Evolutionary conservation across 208 protist species (phyloP).

Genomic region (Trypanosoma vivax): DNA sequence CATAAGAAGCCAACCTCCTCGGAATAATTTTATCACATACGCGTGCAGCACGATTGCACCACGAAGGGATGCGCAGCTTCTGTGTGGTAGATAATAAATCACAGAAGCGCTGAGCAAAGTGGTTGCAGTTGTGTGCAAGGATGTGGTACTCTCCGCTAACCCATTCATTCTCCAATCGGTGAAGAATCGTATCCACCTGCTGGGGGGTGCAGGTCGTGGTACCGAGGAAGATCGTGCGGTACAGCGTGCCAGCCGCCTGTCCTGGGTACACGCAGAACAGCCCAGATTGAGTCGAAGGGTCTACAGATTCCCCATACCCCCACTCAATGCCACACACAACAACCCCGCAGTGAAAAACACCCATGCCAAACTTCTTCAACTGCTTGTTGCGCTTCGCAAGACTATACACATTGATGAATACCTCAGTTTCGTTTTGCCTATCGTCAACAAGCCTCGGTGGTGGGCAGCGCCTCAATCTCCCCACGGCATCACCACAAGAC

Average conservation of each 20-base stretch:
- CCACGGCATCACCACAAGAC: conserved; percentile 11
- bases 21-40: conserved; percentile 65
- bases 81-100: conserved; percentile 68
- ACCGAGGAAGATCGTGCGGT: conserved; percentile 63
- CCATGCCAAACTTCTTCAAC: conserved; percentile 69
- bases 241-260: conserved; percentile 54
- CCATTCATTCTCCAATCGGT: conserved; percentile 85
- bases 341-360: conserved; percentile 85
- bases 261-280: conserved; percentile 77
- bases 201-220: conserved; percentile 65
- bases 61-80: conserved; percentile 63
- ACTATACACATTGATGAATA: conserved; percentile 84
- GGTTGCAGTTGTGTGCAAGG: conserved; percentile 89
- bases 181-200: conserved; percentile 84
- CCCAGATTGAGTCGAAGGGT: conserved; percentile 54
- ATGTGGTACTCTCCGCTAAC: conserved; percentile 83
- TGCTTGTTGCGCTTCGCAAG: conserved; percentile 57
- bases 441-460: conserved; percentile 28
- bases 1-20: conserved; percentile 53
- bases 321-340: conserved; percentile 89
- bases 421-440: conserved; percentile 28
- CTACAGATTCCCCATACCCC: conserved; percentile 78
- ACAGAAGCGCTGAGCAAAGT: conserved; percentile 81
- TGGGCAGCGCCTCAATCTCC: conserved; percentile 33
- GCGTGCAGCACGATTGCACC: conserved; percentile 86